Percentiles rank a stretch among this genome's conserved stretches.
These are phyloP conservation scores for Neurospora cerealis DNA, from an alignment of 495 filamentous ascomycete species.

Conservation along the genomic window DNA sequence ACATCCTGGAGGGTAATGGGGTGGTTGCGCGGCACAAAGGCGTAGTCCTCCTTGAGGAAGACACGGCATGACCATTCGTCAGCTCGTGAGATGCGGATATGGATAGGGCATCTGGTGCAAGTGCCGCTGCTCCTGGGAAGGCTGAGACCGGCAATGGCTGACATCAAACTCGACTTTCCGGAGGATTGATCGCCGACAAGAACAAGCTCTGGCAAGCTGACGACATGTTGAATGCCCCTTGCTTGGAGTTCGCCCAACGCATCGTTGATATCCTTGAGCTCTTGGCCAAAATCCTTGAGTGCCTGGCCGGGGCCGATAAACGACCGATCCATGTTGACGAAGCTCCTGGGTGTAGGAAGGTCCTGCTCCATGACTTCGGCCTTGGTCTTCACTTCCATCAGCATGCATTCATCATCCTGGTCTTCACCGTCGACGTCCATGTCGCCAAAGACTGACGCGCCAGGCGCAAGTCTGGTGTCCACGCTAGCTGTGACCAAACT, in stretches of 20 bases:
- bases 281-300: slow-evolving; percentile 33
- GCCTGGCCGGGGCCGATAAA: slow-evolving; percentile 24
- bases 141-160: slow-evolving; percentile 67
- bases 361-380: neutral
- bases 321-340: slow-evolving; percentile 8
- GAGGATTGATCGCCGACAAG: slow-evolving; percentile 74
- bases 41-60: slow-evolving; percentile 48
- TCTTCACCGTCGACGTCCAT: slow-evolving; percentile 1
- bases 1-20: slow-evolving; percentile 28
- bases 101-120: slow-evolving; percentile 68
- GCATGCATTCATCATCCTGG: slow-evolving; percentile 4
- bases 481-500: slow-evolving; percentile 13
- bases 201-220: slow-evolving; percentile 62
- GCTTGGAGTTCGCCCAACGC: slow-evolving; percentile 37
- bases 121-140: slow-evolving; percentile 58
- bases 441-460: neutral
- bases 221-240: slow-evolving; percentile 41
- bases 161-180: slow-evolving; percentile 73
- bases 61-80: slow-evolving; percentile 55
- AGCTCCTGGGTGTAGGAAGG: neutral
- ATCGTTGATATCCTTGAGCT: slow-evolving; percentile 37
- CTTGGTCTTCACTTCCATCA: slow-evolving; percentile 14
- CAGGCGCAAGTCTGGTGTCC: slow-evolving; percentile 6
- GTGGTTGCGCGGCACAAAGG: slow-evolving; percentile 23
- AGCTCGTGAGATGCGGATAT: slow-evolving; percentile 58